Evolutionary conservation across 2,329 filamentous ascomycete species (phyloP).

Genomic region (Monosporascus sp.): DNA sequence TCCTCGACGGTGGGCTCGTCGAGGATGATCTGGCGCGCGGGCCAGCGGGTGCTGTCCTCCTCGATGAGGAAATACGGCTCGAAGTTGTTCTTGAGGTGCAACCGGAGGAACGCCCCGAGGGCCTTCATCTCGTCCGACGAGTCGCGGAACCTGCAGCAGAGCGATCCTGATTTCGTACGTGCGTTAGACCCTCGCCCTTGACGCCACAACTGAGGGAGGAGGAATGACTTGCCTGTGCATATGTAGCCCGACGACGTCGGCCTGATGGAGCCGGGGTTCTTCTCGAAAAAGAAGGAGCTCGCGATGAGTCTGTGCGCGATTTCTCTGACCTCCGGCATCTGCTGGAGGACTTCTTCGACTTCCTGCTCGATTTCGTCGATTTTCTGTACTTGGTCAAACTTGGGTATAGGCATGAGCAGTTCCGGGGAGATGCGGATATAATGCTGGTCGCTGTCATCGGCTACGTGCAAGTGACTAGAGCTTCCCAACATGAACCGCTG

Average conservation of each 20-base stretch:
- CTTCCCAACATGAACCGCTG: constrained; percentile 17
- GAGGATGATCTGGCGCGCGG: constrained; percentile 19
- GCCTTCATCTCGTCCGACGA: constrained; percentile 23
- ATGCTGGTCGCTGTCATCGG: constrained; percentile 4
- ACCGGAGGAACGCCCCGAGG: constrained; percentile 26
- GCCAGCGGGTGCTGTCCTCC: constrained; percentile 15
- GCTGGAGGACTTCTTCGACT: constrained; percentile 18
- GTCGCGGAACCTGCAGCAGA: constrained; percentile 24
- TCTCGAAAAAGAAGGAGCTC: constrained; percentile 30
- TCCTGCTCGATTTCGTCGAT: constrained; percentile 23
- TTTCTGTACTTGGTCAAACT: constrained; percentile 23
- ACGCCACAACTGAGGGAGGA: background rate
- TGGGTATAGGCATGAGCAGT: constrained; percentile 20
- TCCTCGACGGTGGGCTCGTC: constrained; percentile 22
- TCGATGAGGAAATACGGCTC: constrained; percentile 28
- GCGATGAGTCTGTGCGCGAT: constrained; percentile 26
- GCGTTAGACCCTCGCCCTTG: background rate
- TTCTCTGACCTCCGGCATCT: constrained; percentile 21
- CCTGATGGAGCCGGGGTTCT: constrained; percentile 22
- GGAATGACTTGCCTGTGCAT: constrained; percentile 22
- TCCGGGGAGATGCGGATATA: constrained; percentile 27
- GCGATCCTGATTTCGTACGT: constrained; percentile 16
- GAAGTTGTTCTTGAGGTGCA: constrained; percentile 25
- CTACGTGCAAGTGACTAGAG: background rate
- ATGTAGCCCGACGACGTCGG: constrained; percentile 21